Base-by-base conservation (phyloP, 768 basidiomycete genomes). In the Leccinum subtestaceum region DNA sequence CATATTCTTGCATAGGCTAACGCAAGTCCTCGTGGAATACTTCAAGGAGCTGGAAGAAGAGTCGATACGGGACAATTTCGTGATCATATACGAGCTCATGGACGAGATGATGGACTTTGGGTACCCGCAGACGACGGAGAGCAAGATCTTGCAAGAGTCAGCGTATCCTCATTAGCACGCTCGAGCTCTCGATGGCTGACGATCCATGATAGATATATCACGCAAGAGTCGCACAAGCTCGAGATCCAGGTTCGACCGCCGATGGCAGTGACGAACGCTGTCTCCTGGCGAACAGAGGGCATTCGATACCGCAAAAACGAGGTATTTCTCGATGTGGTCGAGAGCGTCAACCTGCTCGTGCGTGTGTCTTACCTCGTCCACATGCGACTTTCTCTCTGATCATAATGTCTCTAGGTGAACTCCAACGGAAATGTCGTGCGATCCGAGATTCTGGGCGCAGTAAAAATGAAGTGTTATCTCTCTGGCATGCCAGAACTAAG, bases 391-490 rank as follows among this genome's bases (percentile, higher is more conserved):
- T n/a, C n/a, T n/a, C n/a, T n/a, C n/a, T n/a, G n/a, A n/a, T n/a
- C n/a, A n/a, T n/a, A n/a, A n/a, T n/a, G n/a, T n/a, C n/a, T n/a
- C n/a, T 66, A 96, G 94, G 95, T 98, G 54, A 99, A 99, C 69
- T 89, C 95, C 7, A 93, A 92, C 63, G 96, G 96, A 36, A 96
- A 94, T 68, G 97, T 99, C 34, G 93, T 98, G 15, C 88, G 97
- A 50, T 95, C 93, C 15, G 97, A 99, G 75, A 98, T 99, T 65
- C 78, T 98, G 2, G 97, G 97, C n/a, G 94, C 95, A 0, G 84
- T 99, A 68, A 98, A 99, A 82, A 98, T 98, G 97, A 98, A 98
- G 75, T 98, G 96, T 72, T 99, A 98, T 72, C 82, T 99, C 2
- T 95, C 93, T 9, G 97, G 97, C n/a, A 99, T 98, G 97, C 97